phyloP scores from a whole-genome alignment of 2,329 filamentous ascomycete genomes.

The Chaetomiaceae sp. region DNA sequence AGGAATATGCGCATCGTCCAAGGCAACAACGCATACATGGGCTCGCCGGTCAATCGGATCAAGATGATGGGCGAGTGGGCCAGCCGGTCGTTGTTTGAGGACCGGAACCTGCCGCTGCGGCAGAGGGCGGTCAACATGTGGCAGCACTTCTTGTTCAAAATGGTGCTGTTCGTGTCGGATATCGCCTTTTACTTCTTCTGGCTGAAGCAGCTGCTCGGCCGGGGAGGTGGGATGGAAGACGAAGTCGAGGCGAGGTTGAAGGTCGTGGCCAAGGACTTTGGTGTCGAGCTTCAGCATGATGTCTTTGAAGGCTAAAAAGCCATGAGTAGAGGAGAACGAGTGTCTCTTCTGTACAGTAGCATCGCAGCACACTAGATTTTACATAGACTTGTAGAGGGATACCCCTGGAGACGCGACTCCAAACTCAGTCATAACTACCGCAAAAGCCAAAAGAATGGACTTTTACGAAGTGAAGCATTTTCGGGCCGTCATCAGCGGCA shows the following conservation, averaged over 20 bases:
- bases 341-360: constrained; percentile 1
- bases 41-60: constrained; percentile 83
- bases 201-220: constrained; percentile 68
- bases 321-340: neutral
- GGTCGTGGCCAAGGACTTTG: constrained; percentile 83
- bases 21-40: constrained; percentile 86
- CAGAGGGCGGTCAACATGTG: constrained; percentile 66
- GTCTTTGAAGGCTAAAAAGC: constrained; percentile 72
- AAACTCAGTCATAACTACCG: neutral
- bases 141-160: constrained; percentile 74
- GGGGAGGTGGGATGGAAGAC: constrained; percentile 86
- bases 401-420: neutral
- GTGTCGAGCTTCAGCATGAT: constrained; percentile 81
- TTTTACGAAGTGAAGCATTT: too few relatives aligned
- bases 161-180: constrained; percentile 72
- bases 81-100: constrained; percentile 73
- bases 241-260: constrained; percentile 86
- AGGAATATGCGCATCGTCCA: constrained; percentile 91
- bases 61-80: constrained; percentile 95
- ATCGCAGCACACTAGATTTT: constrained; percentile 6
- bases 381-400: constrained; percentile 14
- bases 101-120: constrained; percentile 55
- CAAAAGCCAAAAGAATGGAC: too few relatives aligned
- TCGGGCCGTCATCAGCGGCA: too few relatives aligned
- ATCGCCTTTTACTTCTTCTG: constrained; percentile 78